phyloP scores from a whole-genome alignment of 177 flowering plant species.

The Tripterygium wilfordii region DNA sequence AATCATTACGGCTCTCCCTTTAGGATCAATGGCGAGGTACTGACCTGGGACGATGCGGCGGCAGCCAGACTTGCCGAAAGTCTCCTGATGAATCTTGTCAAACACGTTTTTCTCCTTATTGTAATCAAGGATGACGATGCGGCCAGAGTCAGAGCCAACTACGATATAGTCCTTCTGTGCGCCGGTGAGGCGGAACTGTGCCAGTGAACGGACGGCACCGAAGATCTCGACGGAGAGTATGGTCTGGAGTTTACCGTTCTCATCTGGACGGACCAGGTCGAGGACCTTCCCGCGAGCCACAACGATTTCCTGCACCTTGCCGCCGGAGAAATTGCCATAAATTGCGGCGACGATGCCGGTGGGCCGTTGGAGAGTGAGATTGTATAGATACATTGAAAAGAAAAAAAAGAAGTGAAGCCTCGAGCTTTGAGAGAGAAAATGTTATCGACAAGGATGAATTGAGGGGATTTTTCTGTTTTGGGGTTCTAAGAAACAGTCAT shows the following conservation, averaged over 20 bases:
- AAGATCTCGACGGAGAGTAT: constrained; percentile 80
- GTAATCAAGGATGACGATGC: constrained; percentile 86
- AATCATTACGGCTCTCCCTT: constrained; percentile 93
- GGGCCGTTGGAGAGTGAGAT: constrained; percentile 80
- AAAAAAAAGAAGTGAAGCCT: no score
- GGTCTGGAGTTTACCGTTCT: constrained; percentile 87
- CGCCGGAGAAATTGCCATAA: constrained; percentile 90
- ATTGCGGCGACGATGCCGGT: constrained; percentile 86
- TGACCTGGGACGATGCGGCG: constrained; percentile 96
- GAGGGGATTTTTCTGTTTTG: no score
- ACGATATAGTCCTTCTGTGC: constrained; percentile 88
- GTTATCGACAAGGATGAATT: not conserved
- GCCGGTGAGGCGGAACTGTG: constrained; percentile 88
- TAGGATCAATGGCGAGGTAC: constrained; percentile 85
- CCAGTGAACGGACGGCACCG: constrained; percentile 82
- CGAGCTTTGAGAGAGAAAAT: not conserved
- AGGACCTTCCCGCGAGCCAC: constrained; percentile 93
- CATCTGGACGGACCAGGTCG: constrained; percentile 91
- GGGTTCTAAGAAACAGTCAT: no score
- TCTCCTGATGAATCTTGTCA: constrained; percentile 91
- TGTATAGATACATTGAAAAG: constrained; percentile 72
- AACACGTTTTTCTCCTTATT: constrained; percentile 81
- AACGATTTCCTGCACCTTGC: constrained; percentile 77
- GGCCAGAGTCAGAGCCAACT: constrained; percentile 94
- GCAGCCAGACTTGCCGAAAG: constrained; percentile 93